Base-by-base conservation (phyloP, 306 rosid species). In the Myrica gale region DNA sequence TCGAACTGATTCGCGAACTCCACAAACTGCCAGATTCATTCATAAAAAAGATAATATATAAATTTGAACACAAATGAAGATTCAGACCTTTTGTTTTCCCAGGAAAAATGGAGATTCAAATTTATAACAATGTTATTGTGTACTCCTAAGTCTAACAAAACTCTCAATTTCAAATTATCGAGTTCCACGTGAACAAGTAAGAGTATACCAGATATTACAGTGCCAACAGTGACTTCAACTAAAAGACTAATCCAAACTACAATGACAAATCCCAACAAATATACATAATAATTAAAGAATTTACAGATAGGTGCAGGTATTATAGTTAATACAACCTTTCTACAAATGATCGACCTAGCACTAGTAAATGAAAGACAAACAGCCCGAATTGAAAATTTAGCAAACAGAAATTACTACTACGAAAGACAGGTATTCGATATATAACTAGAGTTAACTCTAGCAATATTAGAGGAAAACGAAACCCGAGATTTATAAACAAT, bases 391-490 rank as follows among this genome's bases (percentile, higher is more conserved):
- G 39, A 57, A 57, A 60, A 60, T 60, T 17, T 23, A 19, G n/a
- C 42, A 60, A 1, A 9, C 67, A 60, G 7, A 58, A 58, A 23
- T 26, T 17, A 60, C 4, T 11, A 1, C 42, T 26, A 12, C 3
- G n/a, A 32, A 4, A 26, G 11, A 60, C 16, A 23, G 17, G n/a
- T 3, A 19, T 60, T 9, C 41, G 74, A 44, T 21, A 67, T 12
- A 68, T 0, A 67, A 68, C 23, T 79, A 82, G 71, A 56, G 61
- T 68, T 54, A 21, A 50, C 55, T 0, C 21, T 5, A 13, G 74
- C 2, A 44, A 23, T 9, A 72, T 9, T 12, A 69, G 21, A 26
- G 37, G 1, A 51, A 56, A 26, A 9, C 20, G 12, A 19, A 37
- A 41, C 21, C 55, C 10, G 39, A 37, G 17, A 68, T 48, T 23